phyloP scores from a whole-genome alignment of 805 yeast genomes.

The Hanseniaspora taiwanica region DNA sequence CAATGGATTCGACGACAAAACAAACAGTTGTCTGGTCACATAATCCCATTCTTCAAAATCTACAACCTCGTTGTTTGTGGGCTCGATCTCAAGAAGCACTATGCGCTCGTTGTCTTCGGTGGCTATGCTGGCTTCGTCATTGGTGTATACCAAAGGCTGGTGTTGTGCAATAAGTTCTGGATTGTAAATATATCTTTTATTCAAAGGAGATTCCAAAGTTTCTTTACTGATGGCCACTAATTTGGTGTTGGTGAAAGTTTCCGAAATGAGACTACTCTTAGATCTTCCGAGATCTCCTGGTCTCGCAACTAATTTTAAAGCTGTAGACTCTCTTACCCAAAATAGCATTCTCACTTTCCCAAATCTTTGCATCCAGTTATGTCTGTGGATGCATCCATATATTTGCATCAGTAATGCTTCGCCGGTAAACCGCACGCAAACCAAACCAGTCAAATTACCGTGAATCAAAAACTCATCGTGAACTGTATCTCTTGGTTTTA shows the following conservation, averaged over 20 bases:
- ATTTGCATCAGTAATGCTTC: slow-evolving; percentile 67
- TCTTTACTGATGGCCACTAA: slow-evolving; percentile 33
- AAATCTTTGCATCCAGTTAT: slow-evolving; percentile 62
- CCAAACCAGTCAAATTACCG: slow-evolving; percentile 38
- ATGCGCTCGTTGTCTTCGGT: slow-evolving; percentile 27
- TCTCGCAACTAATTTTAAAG: slow-evolving; percentile 47
- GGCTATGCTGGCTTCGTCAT: slow-evolving; percentile 18
- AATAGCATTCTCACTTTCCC: slow-evolving; percentile 66
- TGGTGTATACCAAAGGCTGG: slow-evolving; percentile 22
- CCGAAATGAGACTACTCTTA: slow-evolving; percentile 51
- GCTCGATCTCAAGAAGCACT: slow-evolving; percentile 46
- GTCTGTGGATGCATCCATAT: slow-evolving; percentile 50
- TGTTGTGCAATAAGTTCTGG: slow-evolving; percentile 9
- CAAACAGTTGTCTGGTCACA: slow-evolving; percentile 48
- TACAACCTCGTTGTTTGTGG: slow-evolving; percentile 27
- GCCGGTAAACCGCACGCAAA: slow-evolving; percentile 27
- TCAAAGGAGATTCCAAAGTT: slow-evolving; percentile 8
- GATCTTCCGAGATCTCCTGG: slow-evolving; percentile 40
- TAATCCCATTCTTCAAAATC: slow-evolving; percentile 51
- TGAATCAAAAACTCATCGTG: slow-evolving; percentile 43
- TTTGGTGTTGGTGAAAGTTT: slow-evolving; percentile 45
- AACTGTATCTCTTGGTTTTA: slow-evolving; percentile 26
- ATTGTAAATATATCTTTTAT: slow-evolving; percentile 13
- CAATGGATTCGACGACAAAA: slow-evolving; percentile 33
- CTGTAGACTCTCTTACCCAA: slow-evolving; percentile 50